A percentile compares a stretch with the other conserved stretches of the same genome.
phyloP scores from a whole-genome alignment of 2,329 filamentous ascomycete species.

The Chaetomium olivaceum region DNA sequence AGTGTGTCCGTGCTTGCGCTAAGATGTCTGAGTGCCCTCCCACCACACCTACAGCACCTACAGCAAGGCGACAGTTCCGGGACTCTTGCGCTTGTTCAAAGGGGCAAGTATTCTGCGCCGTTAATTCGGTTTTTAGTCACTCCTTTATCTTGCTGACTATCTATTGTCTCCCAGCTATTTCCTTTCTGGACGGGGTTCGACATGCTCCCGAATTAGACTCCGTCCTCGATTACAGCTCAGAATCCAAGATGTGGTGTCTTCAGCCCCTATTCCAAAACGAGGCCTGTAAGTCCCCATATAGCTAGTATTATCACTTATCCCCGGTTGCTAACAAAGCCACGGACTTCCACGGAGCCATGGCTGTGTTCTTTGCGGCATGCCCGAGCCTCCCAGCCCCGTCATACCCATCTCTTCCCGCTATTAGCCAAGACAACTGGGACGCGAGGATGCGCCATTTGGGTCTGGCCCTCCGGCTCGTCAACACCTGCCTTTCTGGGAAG shows the following conservation, averaged over 20 bases:
- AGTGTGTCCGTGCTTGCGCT: background rate
- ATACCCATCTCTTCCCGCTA: background rate
- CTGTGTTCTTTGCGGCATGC: constrained; percentile 19
- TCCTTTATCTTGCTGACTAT: background rate
- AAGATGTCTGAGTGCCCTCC: background rate
- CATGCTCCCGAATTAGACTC: constrained; percentile 9
- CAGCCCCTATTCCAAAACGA: constrained; percentile 26
- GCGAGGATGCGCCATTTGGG: constrained; percentile 34
- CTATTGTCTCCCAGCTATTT: background rate
- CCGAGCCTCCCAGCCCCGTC: background rate
- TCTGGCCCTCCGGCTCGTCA: constrained; percentile 35
- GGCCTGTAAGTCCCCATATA: constrained; percentile 34
- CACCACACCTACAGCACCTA: constrained; percentile 6
- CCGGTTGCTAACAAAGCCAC: background rate
- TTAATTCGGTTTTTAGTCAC: background rate
- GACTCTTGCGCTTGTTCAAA: background rate
- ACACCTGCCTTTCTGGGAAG: constrained; percentile 33
- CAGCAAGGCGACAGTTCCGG: background rate
- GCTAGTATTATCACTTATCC: background rate
- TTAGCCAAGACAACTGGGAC: background rate
- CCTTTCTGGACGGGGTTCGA: constrained; percentile 12
- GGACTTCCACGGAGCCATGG: constrained; percentile 38
- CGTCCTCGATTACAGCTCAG: constrained; percentile 14
- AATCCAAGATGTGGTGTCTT: constrained; percentile 1
- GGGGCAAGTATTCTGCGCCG: background rate